phyloP scores from a whole-genome alignment of 2,329 filamentous ascomycete species.

The Fusarium subglutinans region DNA sequence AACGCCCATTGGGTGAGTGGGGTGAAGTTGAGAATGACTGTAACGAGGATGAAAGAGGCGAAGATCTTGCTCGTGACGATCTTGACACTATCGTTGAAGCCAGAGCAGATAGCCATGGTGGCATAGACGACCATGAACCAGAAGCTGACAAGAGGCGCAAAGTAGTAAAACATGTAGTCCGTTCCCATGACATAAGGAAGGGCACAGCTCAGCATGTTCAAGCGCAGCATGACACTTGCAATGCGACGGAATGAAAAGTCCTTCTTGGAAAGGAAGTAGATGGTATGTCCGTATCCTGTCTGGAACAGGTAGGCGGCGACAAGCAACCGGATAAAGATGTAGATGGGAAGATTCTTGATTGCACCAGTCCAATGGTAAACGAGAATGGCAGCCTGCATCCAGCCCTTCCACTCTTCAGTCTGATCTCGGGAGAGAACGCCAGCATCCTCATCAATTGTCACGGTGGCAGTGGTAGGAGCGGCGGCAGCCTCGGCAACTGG shows the following conservation, averaged over 20 bases:
- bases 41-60: constrained; percentile 52
- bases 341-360: constrained; percentile 57
- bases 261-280: constrained; percentile 64
- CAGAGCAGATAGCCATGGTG: constrained; percentile 56
- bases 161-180: constrained; percentile 63
- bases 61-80: constrained; percentile 60
- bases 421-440: constrained; percentile 57
- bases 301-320: constrained; percentile 70
- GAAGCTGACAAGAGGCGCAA: constrained; percentile 66
- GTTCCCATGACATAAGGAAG: constrained; percentile 66
- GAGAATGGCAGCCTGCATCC: constrained; percentile 65
- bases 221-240: constrained; percentile 62
- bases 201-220: constrained; percentile 64
- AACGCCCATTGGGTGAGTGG: constrained; percentile 36
- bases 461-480: background rate
- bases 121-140: constrained; percentile 69
- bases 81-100: constrained; percentile 53
- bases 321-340: constrained; percentile 63
- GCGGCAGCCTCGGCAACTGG: background rate
- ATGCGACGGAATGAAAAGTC: constrained; percentile 66
- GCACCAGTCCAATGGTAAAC: constrained; percentile 68
- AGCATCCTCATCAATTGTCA: constrained; percentile 21
- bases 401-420: constrained; percentile 73
- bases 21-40: constrained; percentile 29
- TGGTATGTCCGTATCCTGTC: constrained; percentile 68